Evolutionary conservation across 768 basidiomycete genomes (phyloP), one percentile per base, ranked within the genome.

Genomic region (Dendrothele bispora): DNA sequence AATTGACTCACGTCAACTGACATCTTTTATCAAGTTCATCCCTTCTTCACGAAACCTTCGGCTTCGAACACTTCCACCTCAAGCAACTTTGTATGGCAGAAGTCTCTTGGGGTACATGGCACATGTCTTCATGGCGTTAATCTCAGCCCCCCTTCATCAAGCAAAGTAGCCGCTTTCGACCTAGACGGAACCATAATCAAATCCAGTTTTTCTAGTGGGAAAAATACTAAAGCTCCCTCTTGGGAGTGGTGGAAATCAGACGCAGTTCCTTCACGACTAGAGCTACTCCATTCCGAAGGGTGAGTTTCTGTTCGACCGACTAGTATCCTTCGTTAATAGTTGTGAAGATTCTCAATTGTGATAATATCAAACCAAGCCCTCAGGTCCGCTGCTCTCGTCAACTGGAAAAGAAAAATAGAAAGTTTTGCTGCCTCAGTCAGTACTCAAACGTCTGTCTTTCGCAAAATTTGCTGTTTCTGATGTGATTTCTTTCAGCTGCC

Each of bases 101-200:
- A 48, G 38, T 59, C 69, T 14, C 57, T 69, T 35, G 70, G 70
- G 1, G 56, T 61, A n/a, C 62, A 65, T 37, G 59, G 62, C 18
- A 63, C 67, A 4, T 71, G 70, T 55, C 48, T 70, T 12, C 59
- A 70, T 35, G 68, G 63, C n/a, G 43, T 59, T 21, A 57, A 67
- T 43, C 59, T 70, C 34, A 48, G 48, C 35, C 64, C 68, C 0
- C 43, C 55, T 5, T 60, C 64, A 14, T 61, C 59, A 7, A 21
- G 69, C n/a, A 78, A 76, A 38, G 69, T 84, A 27, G 79, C 81
- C 5, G 69, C 77, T 21, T 84, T 86, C 55, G 86, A 88, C 59
- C 65, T 88, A 5, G 86, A 88, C 58, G 84, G 82, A 1, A 86
- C 84, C 3, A 52, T 88, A 50, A 86, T 88, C 58, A 81, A 78